Conservation (phyloP, 768 basidiomycete species). For the Russula foetens region DNA sequence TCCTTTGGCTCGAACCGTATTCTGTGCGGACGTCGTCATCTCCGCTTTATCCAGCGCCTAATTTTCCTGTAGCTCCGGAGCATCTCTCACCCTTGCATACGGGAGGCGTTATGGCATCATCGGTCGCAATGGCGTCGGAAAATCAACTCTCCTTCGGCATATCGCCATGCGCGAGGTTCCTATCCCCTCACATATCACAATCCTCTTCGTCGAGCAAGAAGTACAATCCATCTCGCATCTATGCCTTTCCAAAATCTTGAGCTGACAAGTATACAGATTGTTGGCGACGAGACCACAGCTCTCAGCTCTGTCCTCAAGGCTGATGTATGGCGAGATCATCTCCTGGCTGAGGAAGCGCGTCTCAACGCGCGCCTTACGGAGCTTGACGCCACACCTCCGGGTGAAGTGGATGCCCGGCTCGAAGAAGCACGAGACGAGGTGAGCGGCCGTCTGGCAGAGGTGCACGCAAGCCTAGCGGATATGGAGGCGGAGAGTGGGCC, state of each 20-base stretch:
- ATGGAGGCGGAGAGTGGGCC: constrained; percentile 99
- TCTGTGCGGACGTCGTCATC: constrained; percentile 40
- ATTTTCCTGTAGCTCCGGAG: constrained; percentile 52
- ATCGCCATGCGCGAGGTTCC: constrained; percentile 93
- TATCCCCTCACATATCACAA: constrained; percentile 90
- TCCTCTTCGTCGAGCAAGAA: constrained; percentile 98
- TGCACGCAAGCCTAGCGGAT: constrained; percentile 85
- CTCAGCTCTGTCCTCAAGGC: constrained; percentile 96
- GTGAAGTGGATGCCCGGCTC: constrained; percentile 44
- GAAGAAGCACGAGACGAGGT: constrained; percentile 85
- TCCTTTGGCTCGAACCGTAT: constrained; percentile 94
- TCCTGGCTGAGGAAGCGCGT: constrained; percentile 73
- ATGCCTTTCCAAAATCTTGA: neutral
- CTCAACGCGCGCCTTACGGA: constrained; percentile 66
- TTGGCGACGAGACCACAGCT: constrained; percentile 89
- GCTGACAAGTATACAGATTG: constrained; percentile 42
- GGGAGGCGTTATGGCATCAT: constrained; percentile 90
- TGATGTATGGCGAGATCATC: constrained; percentile 96
- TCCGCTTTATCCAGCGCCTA: neutral
- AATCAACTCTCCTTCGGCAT: constrained; percentile 90
- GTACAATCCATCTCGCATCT: constrained; percentile 32
- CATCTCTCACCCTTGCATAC: constrained; percentile 78
- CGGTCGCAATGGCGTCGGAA: constrained; percentile 75
- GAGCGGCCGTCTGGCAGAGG: constrained; percentile 72
- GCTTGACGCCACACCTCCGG: constrained; percentile 53